Conservation (phyloP, 306 rosid genomes). For the Lablab purpureus region DNA sequence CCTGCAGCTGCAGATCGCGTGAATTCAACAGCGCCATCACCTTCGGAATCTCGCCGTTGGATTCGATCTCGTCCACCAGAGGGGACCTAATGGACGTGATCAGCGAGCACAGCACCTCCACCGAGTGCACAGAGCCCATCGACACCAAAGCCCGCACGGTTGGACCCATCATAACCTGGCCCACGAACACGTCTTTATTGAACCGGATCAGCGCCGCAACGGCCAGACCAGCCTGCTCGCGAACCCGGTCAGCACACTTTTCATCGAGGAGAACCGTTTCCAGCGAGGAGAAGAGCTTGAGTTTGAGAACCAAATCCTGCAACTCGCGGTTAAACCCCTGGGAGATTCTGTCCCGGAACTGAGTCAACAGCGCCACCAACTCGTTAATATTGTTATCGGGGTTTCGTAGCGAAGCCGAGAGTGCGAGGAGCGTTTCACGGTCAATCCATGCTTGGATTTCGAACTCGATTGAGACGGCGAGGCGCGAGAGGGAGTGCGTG, state of each 20-base stretch:
- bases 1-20: conserved; percentile 47
- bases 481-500: conserved; percentile 66
- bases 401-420: conserved; percentile 48
- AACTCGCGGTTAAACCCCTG: conserved; percentile 76
- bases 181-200: conserved; percentile 94
- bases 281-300: conserved; percentile 60
- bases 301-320: conserved; percentile 71
- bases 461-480: conserved; percentile 72
- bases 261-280: conserved; percentile 60
- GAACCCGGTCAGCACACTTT: conserved; percentile 46
- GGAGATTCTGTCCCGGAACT: conserved; percentile 63
- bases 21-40: conserved; percentile 58
- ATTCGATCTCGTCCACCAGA: conserved; percentile 82
- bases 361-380: conserved; percentile 54
- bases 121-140: conserved; percentile 59
- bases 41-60: conserved; percentile 63
- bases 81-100: conserved; percentile 80
- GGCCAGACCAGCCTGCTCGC: conserved; percentile 63
- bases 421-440: conserved; percentile 62
- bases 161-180: conserved; percentile 73
- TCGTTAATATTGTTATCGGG: conserved; percentile 41
- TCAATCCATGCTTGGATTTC: conserved; percentile 94
- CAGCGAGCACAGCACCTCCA: conserved; percentile 63
- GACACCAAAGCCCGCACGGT: conserved; percentile 57
- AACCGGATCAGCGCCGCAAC: conserved; percentile 65